Base-by-base conservation (phyloP, 2,329 filamentous ascomycete genomes). In the Diplodia sapinea region DNA sequence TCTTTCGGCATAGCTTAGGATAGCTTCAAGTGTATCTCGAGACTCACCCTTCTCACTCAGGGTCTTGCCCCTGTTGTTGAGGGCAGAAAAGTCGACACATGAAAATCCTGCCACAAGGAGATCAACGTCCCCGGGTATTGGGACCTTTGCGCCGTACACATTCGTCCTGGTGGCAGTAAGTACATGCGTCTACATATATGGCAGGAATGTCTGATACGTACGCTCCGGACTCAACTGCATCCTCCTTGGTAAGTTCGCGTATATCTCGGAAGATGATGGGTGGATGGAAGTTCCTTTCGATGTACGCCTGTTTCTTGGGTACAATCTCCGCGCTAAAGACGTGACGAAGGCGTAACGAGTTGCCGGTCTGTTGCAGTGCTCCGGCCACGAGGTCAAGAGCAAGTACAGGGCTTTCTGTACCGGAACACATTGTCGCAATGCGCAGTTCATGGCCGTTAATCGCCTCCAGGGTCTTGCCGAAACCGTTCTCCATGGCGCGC, bases 361-460 rank as follows among this genome's bases (percentile, higher is more conserved):
- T 40, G 0, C 71, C 71, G 26, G 54, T 6, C n/a, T 65, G n/a
- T 20, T 71, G 59, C 0, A 78, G 71, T 13, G 71, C 77, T 74
- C 74, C 55, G 0, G 73, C 72, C 0, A 92, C 78, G 75, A 89
- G 80, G 15, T 87, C 79, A 15, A 93, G 74, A 0, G 89, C 88
- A 1, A 93, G 81, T 1, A 94, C 78, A 0, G 91, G 91, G 4
- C 88, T 87, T 71, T 94, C 91, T 0, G 91, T 94, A 0, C 91
- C 91, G 1, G 91, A 93, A 74, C 91, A 94, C 81, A 93, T 87
- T 0, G 91, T 94, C 0, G 85, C 90, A 31, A 93, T 80, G 9
- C 83, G 78, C 0, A 90, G 71, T 4, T 68, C 62, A 7, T 79
- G 74, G 2, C 73, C 73, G 9, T 76, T 72, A 1, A 83, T 70